These are phyloP conservation scores for Vanilla planifolia DNA, from an alignment of 106 monocot genomes.

Conservation along the genomic window DNA sequence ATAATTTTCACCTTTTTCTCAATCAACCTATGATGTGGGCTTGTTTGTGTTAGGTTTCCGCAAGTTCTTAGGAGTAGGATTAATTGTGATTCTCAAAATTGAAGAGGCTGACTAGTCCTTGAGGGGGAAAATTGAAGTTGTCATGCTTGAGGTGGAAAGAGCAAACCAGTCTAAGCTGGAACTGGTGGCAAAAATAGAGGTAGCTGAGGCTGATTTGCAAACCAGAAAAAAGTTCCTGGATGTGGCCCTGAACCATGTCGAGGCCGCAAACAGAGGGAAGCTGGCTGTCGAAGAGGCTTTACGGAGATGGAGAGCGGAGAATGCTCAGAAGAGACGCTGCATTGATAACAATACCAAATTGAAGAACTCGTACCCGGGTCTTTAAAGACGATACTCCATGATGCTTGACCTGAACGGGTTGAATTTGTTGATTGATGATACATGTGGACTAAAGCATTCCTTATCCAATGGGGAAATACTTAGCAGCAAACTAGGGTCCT, in stretches of 20 bases:
- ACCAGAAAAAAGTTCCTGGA: slow-evolving; percentile 40
- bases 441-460: slow-evolving; percentile 26
- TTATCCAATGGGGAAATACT: slow-evolving; percentile 78
- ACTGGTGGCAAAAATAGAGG: slow-evolving; percentile 42
- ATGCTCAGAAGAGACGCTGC: slow-evolving; percentile 38
- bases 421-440: slow-evolving; percentile 13
- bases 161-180: slow-evolving; percentile 40
- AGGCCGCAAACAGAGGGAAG: slow-evolving; percentile 56
- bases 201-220: slow-evolving; percentile 41
- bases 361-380: slow-evolving; percentile 28
- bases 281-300: slow-evolving; percentile 61
- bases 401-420: slow-evolving; percentile 31
- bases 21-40: too few relatives aligned
- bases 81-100: too few relatives aligned
- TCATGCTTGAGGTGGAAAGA: slow-evolving; percentile 38
- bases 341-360: slow-evolving; percentile 40
- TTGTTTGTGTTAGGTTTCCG: too few relatives aligned
- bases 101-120: slow-evolving; percentile 48
- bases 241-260: slow-evolving; percentile 55
- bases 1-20: too few relatives aligned
- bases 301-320: slow-evolving; percentile 57
- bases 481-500: slow-evolving; percentile 53
- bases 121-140: slow-evolving; percentile 44
- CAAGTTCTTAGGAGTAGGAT: too few relatives aligned
- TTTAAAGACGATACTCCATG: slow-evolving; percentile 29